These are phyloP conservation scores for Cubamyces sp. DNA, from an alignment of 768 basidiomycete genomes.

Conservation along the genomic window DNA sequence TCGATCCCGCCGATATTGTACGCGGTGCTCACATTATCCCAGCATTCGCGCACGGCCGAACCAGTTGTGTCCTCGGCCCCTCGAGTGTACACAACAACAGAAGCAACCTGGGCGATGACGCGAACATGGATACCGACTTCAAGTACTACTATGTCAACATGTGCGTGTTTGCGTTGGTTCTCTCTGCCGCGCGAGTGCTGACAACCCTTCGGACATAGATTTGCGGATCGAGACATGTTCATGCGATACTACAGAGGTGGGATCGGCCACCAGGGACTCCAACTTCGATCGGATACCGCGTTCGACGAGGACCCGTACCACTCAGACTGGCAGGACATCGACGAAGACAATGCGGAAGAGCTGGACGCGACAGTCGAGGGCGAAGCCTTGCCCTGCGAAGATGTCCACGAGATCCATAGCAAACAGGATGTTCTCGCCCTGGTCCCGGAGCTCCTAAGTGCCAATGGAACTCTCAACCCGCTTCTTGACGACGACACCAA, in stretches of 20 bases:
- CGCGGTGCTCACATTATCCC: constrained; percentile 48
- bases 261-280: constrained; percentile 26
- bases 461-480: too few relatives aligned
- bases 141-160: constrained; percentile 32
- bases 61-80: constrained; percentile 10
- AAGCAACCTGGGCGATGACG: too few relatives aligned
- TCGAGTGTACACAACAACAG: constrained; percentile 3
- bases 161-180: constrained; percentile 27
- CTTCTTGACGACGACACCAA: too few relatives aligned
- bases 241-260: constrained; percentile 32
- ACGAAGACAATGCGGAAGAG: too few relatives aligned
- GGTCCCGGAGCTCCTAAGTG: too few relatives aligned
- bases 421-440: too few relatives aligned
- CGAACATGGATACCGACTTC: constrained; percentile 31
- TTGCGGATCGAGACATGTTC: constrained; percentile 33
- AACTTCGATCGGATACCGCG: too few relatives aligned
- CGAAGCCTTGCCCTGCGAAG: too few relatives aligned
- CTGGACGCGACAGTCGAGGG: too few relatives aligned
- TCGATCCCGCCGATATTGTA: constrained; percentile 47
- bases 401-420: too few relatives aligned
- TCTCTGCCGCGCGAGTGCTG: neutral
- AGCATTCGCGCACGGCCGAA: constrained; percentile 35
- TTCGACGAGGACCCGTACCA: too few relatives aligned
- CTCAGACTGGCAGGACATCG: too few relatives aligned
- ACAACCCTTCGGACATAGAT: constrained; percentile 17